Evolutionary conservation across 768 basidiomycete species (phyloP), one percentile per base, ranked within the genome.

Genomic region (Mycena maculata): DNA sequence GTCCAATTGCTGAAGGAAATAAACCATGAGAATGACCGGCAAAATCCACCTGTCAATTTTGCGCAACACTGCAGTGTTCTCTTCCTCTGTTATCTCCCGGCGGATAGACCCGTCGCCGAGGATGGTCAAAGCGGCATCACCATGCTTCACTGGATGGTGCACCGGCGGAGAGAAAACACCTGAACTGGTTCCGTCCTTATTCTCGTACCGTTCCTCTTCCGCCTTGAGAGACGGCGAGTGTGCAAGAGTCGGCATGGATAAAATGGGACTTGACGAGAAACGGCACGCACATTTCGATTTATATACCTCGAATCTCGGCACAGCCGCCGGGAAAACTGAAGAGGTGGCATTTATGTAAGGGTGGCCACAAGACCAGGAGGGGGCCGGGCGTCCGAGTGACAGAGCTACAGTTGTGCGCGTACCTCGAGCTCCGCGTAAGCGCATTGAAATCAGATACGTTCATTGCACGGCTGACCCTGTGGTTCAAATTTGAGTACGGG

Each of bases 1-100:
- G 72, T 83, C 82, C 54, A 82, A 69, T 69, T 83, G 82, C 69
- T 83, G 82, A n/a, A 81, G 72, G 63, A 82, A 82, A 65, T 83
- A 83, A 28, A 80, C 80, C 65, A 80, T 72, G 23, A 81, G 58
- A n/a, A 82, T 74, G 27, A 81, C 77, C 18, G 80, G 79, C 72
- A 83, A 75, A 28, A 82, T 70, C 78, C 80, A 79, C 36, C 74
- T 62, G 71, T 83, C 82, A 33, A 82, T 81, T 72, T 82, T 82
- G 55, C 80, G 71, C 44, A 82, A 70, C 3, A 83, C 77, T 4
- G 67, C 68, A 22, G 68, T 65, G 62, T 79, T 76, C 60, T 82
- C 76, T 62, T 78, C 76, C 15, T 71, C 62, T 2, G 80, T 77
- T 41, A 79, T 69, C 12, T 74, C 74, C 31, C 71, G 73, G 20